Evolutionary conservation across 352 stramenopile species (phyloP), one percentile per base, ranked within the genome.

Genomic region (Pelagophyceae sp.): DNA sequence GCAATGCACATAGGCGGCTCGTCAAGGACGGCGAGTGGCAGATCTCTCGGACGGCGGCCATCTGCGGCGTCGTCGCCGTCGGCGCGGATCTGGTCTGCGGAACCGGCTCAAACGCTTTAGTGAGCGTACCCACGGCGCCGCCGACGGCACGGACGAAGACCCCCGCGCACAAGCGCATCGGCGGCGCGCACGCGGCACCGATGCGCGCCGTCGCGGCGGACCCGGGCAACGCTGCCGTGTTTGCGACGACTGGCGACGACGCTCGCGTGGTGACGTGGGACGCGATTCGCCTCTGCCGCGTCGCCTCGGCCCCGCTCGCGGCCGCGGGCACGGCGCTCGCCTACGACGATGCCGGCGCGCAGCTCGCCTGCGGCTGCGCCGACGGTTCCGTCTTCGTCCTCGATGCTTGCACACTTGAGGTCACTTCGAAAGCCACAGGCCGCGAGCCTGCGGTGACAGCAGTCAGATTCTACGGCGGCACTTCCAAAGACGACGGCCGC

Each of bases 201-300:
- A 33, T 67, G 11, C 15, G 15, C 2, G 27, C 17, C 29, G 61
- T 71, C 31, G 61, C 61, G 61, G 61, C 61, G 33, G n/a, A 71
- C 61, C 61, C 61, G 29, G 27, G n/a, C 11, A 31, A 71, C 33
- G 29, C 19, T 5, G 2, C 3, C 5, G 38, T 11, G 3, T 71
- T 71, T 38, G 61, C 61, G 61, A 71, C 61, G 6, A 29, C 5
- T 31, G 61, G 61, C 61, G 61, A 71, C 61, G 61, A 71, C 61
- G 6, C 6, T 2, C 27, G 31, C 29, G 29, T 71, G 6, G 31
- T 71, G 19, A 71, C 61, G 6, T 71, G 61, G 61, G n/a, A 6
- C 61, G 6, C 6, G 3, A 31, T 15, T 38, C 31, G 29, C 61
- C 3, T 15, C 19, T 1, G 31, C 15, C 23, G 29, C 58, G 58